Evolutionary conservation across 176 grass and related monocot genomes (phyloP).

Genomic region (Metroxylon sagu): DNA sequence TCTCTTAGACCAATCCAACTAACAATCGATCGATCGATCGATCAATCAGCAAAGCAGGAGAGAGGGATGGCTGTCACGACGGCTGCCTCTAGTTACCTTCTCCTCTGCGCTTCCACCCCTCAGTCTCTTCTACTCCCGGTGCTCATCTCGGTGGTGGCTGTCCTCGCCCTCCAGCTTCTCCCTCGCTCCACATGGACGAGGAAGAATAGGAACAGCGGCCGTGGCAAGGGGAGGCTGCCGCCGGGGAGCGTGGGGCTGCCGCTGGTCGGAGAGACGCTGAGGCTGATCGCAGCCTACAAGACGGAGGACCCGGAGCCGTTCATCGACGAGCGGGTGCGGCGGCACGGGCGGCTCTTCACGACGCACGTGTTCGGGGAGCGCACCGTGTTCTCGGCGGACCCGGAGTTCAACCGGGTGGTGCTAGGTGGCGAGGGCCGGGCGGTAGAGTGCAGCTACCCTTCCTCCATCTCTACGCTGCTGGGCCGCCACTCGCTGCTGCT

Average conservation of each 20-base stretch:
- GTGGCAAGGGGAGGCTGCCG: constrained; percentile 25
- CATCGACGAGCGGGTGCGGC: constrained; percentile 66
- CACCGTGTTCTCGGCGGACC: constrained; percentile 88
- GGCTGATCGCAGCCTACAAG: constrained; percentile 81
- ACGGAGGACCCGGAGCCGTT: constrained; percentile 83
- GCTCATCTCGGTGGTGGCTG: no score
- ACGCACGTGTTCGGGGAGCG: constrained; percentile 91
- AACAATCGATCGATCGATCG: no score
- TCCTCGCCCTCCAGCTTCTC: no score
- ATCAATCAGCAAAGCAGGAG: no score
- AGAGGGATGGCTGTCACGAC: no score
- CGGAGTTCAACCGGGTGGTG: constrained; percentile 72
- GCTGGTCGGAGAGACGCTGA: constrained; percentile 83
- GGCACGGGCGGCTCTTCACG: constrained; percentile 64
- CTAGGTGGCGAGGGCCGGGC: constrained; percentile 67
- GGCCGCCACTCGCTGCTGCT: constrained; percentile 69
- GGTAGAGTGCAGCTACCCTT: constrained; percentile 86
- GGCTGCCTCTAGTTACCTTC: no score
- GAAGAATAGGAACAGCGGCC: no score
- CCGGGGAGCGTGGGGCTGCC: constrained; percentile 70
- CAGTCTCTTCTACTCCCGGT: no score
- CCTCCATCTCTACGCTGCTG: constrained; percentile 85
- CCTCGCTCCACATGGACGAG: no score
- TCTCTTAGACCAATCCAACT: no score
- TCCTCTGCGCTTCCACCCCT: no score